Base-by-base conservation (phyloP, 805 yeast genomes). In the Starmera quercuum region DNA sequence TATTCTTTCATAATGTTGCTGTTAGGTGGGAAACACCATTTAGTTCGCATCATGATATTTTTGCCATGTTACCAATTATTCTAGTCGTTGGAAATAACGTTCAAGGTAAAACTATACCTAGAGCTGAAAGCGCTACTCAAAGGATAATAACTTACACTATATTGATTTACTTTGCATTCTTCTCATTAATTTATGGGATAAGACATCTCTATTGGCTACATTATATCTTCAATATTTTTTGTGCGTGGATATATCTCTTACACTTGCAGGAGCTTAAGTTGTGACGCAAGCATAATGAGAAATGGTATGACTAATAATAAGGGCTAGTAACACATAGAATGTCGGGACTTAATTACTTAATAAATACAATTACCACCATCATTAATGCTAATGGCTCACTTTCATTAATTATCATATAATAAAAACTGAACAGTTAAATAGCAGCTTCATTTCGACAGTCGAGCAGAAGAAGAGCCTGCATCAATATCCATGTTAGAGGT, bases 151-250 rank as follows among this genome's bases (percentile, higher is more conserved):
- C 71, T 3, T 52, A 54, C 12, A 39, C 56, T 4, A 46, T 75
- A 11, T 46, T 80, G 29, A 49, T 51, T 0, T 83, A 81, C 52
- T 62, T 76, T 41, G 66, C 74, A 1, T 50, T 73, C 25, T 86
- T 83, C 56, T 61, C 82, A 28, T 54, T 83, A 35, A 47, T 85
- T 8, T 85, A 77, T 56, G 96, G 96, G 2, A 66, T 82, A 6
- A 71, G 88, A 49, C 83, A 85, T 47, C 67, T 90, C n/a, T 88
- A 73, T 56, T 84, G 88, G 83, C 59, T 87, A 30, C 92, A 87
- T 47, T 83, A 83, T 51, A 55, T 86, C 33, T 69, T 82, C 35
- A 86, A 86, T 53, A 53, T 80, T 13, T 58, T 78, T 34, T 68
- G 78, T 52, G 69, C 79, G 29, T 64, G 79, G 69, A 43, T 74